Evolutionary conservation across 106 monocot genomes (phyloP), one percentile per base, ranked within the genome.

Genomic region (Allium sativum): DNA sequence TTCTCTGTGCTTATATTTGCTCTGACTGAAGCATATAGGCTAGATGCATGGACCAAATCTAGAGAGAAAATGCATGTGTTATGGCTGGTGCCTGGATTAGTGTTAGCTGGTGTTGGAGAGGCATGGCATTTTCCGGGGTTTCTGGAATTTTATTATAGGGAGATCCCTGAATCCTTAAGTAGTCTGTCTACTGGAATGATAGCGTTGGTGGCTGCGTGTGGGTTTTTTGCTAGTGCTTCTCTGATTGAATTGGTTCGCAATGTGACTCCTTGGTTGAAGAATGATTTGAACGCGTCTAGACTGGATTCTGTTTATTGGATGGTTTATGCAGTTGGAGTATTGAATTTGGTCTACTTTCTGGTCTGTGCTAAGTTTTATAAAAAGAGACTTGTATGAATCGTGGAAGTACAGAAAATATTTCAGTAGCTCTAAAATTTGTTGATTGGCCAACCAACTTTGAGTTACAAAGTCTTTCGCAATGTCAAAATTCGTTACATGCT

Each of bases 291-390:
- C 9, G 9, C 9, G 21, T 60, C 61, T 40, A 58, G 61, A 54
- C 12, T 71, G 7, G 70, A 71, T 40, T 53, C 62, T 53, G 60
- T 71, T 7, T 71, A 71, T 20, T 61, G 62, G 62, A 50, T 53
- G 70, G 9, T 71, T 12, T 61, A 42, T 10, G 51, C 50, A 15
- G n/a, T 54, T 15, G 52, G 52, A 10, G 44, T 44, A 10, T 9
- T 71, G 18, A 71, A 61, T 40, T 71, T 71, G 7, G 61, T n/a
- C 7, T 52, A 53, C 42, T 62, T 62, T 45, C 8, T 71, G 11
- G 1, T 69, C n/a, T 71, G 70, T 52, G 62, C 62, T 19, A 71
- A 20, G 17, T 54, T 62, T 3, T 71, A 62, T 48, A 56, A 72
- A 45, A 58, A 7, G 19, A 55, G 31, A 31, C 31, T 31, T 2